Percentiles rank a stretch among this genome's conserved stretches.
Evolutionary conservation across 495 filamentous ascomycete species (phyloP).

Genomic region (Mycothermus thermophilus): DNA sequence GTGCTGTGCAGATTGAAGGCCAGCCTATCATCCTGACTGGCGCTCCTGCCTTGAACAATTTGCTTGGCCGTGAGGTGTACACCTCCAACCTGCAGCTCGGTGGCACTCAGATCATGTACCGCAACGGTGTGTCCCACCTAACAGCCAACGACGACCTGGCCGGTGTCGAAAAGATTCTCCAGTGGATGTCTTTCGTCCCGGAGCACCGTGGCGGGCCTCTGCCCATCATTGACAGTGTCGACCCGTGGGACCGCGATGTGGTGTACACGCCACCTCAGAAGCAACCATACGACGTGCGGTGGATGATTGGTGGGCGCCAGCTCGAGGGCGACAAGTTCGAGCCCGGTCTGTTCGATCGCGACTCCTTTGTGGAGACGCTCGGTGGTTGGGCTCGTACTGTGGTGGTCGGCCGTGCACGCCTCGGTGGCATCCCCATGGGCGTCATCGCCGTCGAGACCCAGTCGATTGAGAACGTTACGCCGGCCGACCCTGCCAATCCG

Average conservation of each 20-base stretch:
- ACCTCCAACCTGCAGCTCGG: conserved; percentile 97
- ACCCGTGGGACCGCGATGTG: conserved; percentile 87
- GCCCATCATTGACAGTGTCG: conserved; percentile 75
- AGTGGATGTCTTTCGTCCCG: conserved; percentile 94
- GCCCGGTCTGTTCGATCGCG: conserved; percentile 85
- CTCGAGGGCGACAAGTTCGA: conserved; percentile 68
- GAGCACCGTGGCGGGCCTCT: conserved; percentile 84
- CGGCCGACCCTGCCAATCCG: conserved; percentile 96
- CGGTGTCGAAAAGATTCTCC: conserved; percentile 92
- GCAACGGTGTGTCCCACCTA: conserved; percentile 98
- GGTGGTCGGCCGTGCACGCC: conserved; percentile 88
- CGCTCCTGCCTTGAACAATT: conserved; percentile 94
- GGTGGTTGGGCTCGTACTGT: conserved; percentile 95
- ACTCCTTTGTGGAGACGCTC: conserved; percentile 92
- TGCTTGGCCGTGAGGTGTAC: conserved; percentile 95
- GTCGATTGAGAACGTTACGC: conserved; percentile 89
- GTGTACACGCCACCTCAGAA: conserved; percentile 72
- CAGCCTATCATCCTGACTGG: conserved; percentile 98
- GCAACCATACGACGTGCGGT: conserved; percentile 85
- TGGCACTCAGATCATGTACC: conserved; percentile 99
- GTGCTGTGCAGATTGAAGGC: conserved; percentile 96
- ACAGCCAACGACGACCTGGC: conserved; percentile 96
- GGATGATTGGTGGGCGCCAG: conserved; percentile 82
- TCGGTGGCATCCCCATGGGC: conserved; percentile 96
- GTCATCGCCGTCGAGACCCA: conserved; percentile 96